Percentiles rank a stretch among this genome's conserved stretches.
These are phyloP conservation scores for Theobroma grandiflorum DNA, from an alignment of 441 rosid species.

Conservation along the genomic window DNA sequence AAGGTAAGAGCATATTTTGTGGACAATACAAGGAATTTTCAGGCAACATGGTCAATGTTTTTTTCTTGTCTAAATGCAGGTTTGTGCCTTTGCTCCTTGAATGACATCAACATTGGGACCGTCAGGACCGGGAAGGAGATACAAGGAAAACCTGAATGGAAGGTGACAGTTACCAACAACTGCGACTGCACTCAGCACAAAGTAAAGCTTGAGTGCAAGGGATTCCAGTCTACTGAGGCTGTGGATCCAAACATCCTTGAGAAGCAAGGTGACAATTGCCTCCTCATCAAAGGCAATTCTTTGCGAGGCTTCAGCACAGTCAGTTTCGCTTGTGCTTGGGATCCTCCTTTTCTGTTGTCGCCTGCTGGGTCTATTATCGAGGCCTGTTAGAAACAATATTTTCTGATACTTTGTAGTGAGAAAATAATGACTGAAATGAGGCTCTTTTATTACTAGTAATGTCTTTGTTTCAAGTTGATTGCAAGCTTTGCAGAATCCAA, in stretches of 20 bases:
- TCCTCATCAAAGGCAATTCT: constrained; percentile 37
- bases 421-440: not conserved
- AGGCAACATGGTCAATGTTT: not conserved
- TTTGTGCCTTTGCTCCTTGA: constrained; percentile 36
- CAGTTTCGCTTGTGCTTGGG: constrained; percentile 41
- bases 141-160: constrained; percentile 43
- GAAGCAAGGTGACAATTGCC: constrained; percentile 33
- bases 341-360: constrained; percentile 27
- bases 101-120: constrained; percentile 30
- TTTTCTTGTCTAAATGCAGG: constrained; percentile 25
- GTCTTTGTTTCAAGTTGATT: not conserved
- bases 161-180: constrained; percentile 44
- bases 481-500: too few relatives aligned
- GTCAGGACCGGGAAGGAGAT: constrained; percentile 32
- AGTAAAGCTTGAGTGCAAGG: constrained; percentile 37
- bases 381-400: constrained; percentile 8
- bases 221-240: constrained; percentile 33
- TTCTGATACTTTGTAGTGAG: not conserved
- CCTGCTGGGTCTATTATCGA: not conserved
- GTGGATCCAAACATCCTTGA: constrained; percentile 34
- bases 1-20: too few relatives aligned
- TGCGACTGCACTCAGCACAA: constrained; percentile 33
- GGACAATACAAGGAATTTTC: not conserved
- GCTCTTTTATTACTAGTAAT: not conserved
- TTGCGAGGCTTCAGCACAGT: constrained; percentile 18